These are phyloP conservation scores for Lablab purpureus DNA, from an alignment of 306 rosid species.

Conservation along the genomic window DNA sequence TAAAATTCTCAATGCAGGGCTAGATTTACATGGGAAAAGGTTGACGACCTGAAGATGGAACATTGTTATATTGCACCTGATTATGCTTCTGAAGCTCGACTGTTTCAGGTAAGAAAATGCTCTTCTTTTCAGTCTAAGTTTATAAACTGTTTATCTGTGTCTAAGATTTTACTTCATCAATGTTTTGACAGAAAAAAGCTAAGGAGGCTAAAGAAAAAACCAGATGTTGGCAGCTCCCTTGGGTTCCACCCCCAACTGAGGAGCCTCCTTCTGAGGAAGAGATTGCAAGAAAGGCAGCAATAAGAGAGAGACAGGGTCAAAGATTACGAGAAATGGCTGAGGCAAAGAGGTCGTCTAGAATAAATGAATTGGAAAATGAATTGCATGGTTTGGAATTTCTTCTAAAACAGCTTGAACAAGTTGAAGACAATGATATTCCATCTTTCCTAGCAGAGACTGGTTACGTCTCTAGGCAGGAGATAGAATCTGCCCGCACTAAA, in stretches of 20 bases:
- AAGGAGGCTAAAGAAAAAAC: constrained; percentile 90
- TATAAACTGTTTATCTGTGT: constrained; percentile 33
- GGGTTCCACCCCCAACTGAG: constrained; percentile 95
- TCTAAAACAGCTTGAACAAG: constrained; percentile 81
- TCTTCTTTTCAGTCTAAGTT: constrained; percentile 37
- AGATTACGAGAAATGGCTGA: constrained; percentile 98
- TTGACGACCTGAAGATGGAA: constrained; percentile 96
- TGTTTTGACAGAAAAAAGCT: constrained; percentile 63
- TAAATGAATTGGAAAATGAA: constrained; percentile 94
- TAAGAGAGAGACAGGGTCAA: constrained; percentile 92
- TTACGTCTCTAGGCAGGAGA: constrained; percentile 84
- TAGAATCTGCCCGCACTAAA: constrained; percentile 80
- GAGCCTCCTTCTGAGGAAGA: constrained; percentile 97
- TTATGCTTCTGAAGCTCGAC: constrained; percentile 74
- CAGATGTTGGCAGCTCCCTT: constrained; percentile 96
- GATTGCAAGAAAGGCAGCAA: constrained; percentile 98
- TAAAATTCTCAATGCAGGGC: constrained; percentile 62
- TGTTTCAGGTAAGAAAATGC: constrained; percentile 73
- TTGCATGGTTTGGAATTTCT: constrained; percentile 87
- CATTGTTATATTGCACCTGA: constrained; percentile 85
- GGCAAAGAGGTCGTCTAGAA: constrained; percentile 90
- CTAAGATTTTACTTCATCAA: constrained; percentile 31
- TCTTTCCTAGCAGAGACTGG: constrained; percentile 88
- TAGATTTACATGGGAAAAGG: constrained; percentile 96
- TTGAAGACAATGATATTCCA: constrained; percentile 64